Evolutionary conservation across 2,329 filamentous ascomycete genomes (phyloP).

Genomic region (Tolypocladium pustulatum): DNA sequence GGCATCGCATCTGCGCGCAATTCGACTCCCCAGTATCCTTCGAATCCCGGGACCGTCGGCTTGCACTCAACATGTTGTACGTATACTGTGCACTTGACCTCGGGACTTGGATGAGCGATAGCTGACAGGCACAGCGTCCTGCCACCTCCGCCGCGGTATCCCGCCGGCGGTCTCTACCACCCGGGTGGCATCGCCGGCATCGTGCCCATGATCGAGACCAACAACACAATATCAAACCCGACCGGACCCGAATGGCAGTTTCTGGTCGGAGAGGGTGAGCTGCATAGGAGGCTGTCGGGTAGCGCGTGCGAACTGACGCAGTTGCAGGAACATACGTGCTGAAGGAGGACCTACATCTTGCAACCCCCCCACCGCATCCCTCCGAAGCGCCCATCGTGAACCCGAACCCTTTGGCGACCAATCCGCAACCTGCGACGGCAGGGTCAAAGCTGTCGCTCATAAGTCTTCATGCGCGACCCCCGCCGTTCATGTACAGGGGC

Average conservation of each 20-base stretch:
- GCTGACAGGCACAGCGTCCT: constrained; percentile 50
- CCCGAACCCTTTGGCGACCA: constrained; percentile 83
- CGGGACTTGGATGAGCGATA: constrained; percentile 3
- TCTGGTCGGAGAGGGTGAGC: constrained; percentile 77
- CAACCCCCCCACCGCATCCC: constrained; percentile 89
- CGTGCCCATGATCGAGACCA: constrained; percentile 79
- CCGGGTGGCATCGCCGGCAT: constrained; percentile 57
- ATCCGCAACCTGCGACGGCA: constrained; percentile 67
- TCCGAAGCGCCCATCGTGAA: constrained; percentile 82
- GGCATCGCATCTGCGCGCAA: not conserved
- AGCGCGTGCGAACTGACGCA: not conserved
- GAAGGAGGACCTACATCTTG: constrained; percentile 83
- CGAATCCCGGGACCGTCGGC: not conserved
- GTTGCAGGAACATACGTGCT: constrained; percentile 72
- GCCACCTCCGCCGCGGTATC: constrained; percentile 78
- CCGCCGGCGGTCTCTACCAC: constrained; percentile 60
- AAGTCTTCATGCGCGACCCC: constrained; percentile 53
- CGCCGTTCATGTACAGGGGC: constrained; percentile 44
- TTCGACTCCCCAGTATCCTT: not conserved
- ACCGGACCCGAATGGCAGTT: constrained; percentile 79
- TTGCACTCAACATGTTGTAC: constrained; percentile 14
- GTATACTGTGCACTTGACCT: constrained; percentile 3
- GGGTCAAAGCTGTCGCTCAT: constrained; percentile 80
- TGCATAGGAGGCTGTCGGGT: not conserved
- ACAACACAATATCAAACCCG: constrained; percentile 75